Base-by-base conservation (phyloP, 306 rosid species). In the Pterocarpus santalinus region DNA sequence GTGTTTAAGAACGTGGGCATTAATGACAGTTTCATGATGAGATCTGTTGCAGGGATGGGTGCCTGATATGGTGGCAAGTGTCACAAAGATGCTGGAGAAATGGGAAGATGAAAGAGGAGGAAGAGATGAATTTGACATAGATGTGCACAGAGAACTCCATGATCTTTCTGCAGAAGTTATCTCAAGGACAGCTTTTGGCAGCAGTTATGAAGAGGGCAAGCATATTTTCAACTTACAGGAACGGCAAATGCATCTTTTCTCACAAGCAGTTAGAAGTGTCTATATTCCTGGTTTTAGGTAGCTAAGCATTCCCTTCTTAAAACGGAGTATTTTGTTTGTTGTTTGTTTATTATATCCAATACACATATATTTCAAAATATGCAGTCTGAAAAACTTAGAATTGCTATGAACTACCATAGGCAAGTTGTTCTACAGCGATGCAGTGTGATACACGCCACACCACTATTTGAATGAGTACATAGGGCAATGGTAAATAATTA, bases 261-360 rank as follows among this genome's bases (percentile, higher is more conserved):
- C 81, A 2, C 63, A 82, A 44, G 92, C 96, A 8, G 39, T 73
- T 41, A 66, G 83, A 74, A 88, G 84, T 72, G 81, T 92, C 60
- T 94, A 94, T 73, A 88, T 94, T 74, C 96, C 97, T 47, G 90
- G 98, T 70, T 94, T 89, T 85, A 92, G 91, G 98, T 94, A 49
- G 75, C 75, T 33, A 17, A 49, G 32, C 66, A 9, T 14, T 8
- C 55, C 44, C 49, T 71, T 68, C n/a, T 49, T 77, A 2, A 6
- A 38, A 22, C 5, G 3, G 5, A 69, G 5, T 9, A 9, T 69
- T 60, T 68, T 15, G 22, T 14, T n/a, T 32, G 7, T 0, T 22
- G 28, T 22, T 22, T 22, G 28, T 22, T 22, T 22, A 22, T 22
- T 22, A 22, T 22, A 22, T 1, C 28, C 28, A 22, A 22, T 22